Base-by-base conservation (phyloP, 176 grass and related monocot species). In the Alloteropsis semialata region DNA sequence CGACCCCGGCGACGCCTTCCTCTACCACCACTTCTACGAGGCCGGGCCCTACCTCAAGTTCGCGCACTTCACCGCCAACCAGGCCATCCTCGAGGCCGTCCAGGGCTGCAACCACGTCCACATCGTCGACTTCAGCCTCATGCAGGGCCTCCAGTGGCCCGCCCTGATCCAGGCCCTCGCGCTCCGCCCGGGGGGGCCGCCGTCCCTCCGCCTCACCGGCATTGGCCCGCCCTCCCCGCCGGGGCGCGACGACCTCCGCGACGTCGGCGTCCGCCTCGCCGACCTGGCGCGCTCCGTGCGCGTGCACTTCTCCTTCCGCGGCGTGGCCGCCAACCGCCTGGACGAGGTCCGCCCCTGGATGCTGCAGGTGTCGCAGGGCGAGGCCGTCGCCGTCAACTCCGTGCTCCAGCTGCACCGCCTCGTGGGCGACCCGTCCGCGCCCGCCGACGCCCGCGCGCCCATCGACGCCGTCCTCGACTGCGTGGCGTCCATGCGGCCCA, bases 91-190 rank as follows among this genome's bases (percentile, higher is more conserved):
- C 0, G 96, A 98, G 81, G 96, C 96, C 28, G 94, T 98, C 59
- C 81, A 93, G 7, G 92, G 92, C 39, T 80, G 84, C 83, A 64
- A 51, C 8, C 68, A 37, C 37, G 90, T 98, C 17, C 96, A 98
- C 82, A 81, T 98, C 68, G 59, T 98, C 79, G 96, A 98, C 89
- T 98, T 98, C 79, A 95, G 76, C 89, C 82, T 98, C 61, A 93
- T 93, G 96, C 92, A 98, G 53, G 96, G 96, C 10, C 92, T 95
- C 6, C 96, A 98, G 76, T 98, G 96, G 96, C 96, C 96, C 15
- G 92, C 96, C 1, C 68, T 98, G 22, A 95, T 98, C 56, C 96
- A 98, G 48, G 92, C 96, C 1, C 90, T 98, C 12, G 96, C 96
- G 1, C 91, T 98, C 65, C 92, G 92, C 51, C 90, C 96, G 0